phyloP scores from a whole-genome alignment of 257 asterid genomes.

The Solanum lycopersicoides region DNA sequence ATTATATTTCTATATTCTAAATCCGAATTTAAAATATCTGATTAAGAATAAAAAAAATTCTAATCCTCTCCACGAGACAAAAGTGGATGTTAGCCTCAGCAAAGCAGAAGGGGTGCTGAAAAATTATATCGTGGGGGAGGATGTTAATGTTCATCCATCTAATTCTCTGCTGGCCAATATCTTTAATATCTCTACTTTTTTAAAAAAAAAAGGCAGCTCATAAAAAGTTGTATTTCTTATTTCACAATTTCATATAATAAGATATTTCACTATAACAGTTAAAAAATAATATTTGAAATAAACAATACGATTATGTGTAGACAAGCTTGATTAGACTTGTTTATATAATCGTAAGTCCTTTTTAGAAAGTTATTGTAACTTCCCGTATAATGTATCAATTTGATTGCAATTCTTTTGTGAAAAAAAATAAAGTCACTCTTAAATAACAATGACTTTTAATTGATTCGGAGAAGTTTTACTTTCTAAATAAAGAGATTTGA shows the following conservation, averaged over 20 bases:
- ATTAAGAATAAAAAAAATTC: too few species aligned
- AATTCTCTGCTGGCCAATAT: neutral
- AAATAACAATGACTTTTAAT: neutral
- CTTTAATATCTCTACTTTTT: neutral
- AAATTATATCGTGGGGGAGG: neutral
- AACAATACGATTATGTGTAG: neutral
- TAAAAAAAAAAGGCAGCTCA: neutral
- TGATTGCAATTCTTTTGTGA: neutral
- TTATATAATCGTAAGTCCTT: neutral
- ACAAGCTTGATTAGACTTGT: neutral
- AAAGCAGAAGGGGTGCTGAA: neutral
- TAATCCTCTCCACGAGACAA: too few species aligned
- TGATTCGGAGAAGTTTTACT: neutral
- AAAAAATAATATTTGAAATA: too few species aligned
- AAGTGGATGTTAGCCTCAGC: neutral
- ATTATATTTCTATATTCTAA: too few species aligned
- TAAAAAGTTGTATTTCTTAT: neutral
- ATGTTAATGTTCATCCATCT: neutral
- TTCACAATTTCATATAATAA: neutral
- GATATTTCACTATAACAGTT: neutral
- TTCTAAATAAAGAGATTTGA: neutral
- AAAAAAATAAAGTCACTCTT: neutral
- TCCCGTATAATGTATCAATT: too few species aligned
- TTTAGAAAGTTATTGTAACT: neutral
- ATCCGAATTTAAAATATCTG: accelerated